These are phyloP conservation scores for Kluyveromyces nonfermentans DNA, from an alignment of 805 yeast genomes.

Conservation along the genomic window DNA sequence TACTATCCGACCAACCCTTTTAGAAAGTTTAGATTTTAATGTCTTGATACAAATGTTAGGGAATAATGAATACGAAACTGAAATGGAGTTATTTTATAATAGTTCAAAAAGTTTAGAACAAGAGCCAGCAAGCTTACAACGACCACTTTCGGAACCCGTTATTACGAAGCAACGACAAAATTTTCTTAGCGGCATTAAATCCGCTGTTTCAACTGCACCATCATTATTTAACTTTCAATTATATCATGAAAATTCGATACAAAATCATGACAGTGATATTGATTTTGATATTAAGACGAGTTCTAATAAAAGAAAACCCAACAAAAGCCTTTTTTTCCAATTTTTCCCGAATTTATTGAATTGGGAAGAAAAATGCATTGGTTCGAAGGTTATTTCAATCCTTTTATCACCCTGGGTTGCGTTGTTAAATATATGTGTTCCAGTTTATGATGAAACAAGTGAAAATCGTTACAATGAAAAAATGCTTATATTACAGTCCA, in stretches of 20 bases:
- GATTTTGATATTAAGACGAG: too few relatives aligned
- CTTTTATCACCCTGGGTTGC: slow-evolving; percentile 30
- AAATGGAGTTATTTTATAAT: neutral
- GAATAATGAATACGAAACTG: slow-evolving; percentile 8
- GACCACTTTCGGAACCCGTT: neutral
- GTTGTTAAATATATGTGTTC: slow-evolving; percentile 29
- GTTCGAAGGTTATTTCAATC: slow-evolving; percentile 24
- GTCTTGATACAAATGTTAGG: slow-evolving; percentile 20
- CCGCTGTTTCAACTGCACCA: neutral
- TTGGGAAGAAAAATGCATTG: slow-evolving; percentile 17
- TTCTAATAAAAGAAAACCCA: neutral
- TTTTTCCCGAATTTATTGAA: slow-evolving; percentile 29
- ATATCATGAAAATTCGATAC: neutral
- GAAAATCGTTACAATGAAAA: slow-evolving; percentile 18
- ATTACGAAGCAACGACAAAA: neutral
- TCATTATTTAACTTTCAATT: neutral
- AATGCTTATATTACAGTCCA: slow-evolving; percentile 25
- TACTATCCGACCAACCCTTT: slow-evolving; percentile 20
- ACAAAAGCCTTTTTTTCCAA: slow-evolving; percentile 3
- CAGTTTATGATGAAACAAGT: slow-evolving; percentile 19
- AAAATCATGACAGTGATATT: too few relatives aligned
- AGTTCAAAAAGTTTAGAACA: neutral
- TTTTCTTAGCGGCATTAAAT: neutral
- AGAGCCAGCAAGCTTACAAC: neutral
- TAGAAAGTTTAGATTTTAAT: slow-evolving; percentile 25